Evolutionary conservation across 2,329 filamentous ascomycete species (phyloP).

Genomic region (Neofusicoccum sp.): DNA sequence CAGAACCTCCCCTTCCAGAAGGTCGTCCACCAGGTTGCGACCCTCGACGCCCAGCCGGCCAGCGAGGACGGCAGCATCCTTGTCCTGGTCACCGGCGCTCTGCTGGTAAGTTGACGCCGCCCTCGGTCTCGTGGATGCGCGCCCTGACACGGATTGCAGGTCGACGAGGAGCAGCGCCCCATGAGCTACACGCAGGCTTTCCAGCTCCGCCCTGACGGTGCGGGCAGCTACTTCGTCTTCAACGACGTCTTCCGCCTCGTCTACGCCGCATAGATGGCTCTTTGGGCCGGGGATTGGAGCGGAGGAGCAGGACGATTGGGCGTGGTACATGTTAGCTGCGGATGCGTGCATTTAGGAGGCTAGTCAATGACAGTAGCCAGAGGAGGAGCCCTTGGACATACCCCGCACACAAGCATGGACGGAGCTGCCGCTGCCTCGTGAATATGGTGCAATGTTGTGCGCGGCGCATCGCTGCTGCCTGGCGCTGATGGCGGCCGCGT

Average conservation of each 20-base stretch:
- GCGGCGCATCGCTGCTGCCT: background rate
- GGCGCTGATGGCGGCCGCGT: constrained; percentile 1
- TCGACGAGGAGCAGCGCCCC: constrained; percentile 79
- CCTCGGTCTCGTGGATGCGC: background rate
- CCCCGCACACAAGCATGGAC: constrained; percentile 2
- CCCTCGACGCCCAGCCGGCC: constrained; percentile 80
- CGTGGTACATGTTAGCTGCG: constrained; percentile 4
- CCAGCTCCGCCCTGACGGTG: constrained; percentile 69
- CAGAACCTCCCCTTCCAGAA: constrained; percentile 77
- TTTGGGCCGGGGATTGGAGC: background rate
- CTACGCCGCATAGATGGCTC: constrained; percentile 48
- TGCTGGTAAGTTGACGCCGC: constrained; percentile 61
- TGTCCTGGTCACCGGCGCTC: constrained; percentile 82
- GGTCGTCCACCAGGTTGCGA: constrained; percentile 74
- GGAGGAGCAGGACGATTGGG: background rate
- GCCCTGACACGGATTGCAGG: constrained; percentile 48
- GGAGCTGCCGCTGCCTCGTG: background rate
- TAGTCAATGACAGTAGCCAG: background rate
- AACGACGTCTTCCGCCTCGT: constrained; percentile 96
- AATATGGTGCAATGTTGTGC: constrained; percentile 3
- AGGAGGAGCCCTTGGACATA: constrained; percentile 13
- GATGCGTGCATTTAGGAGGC: constrained; percentile 12
- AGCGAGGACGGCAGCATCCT: constrained; percentile 67
- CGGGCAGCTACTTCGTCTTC: constrained; percentile 76
- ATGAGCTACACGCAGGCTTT: constrained; percentile 93